These are phyloP conservation scores for Saccharomycopsis phalli DNA, from an alignment of 1,139 yeast genomes.

Conservation along the genomic window DNA sequence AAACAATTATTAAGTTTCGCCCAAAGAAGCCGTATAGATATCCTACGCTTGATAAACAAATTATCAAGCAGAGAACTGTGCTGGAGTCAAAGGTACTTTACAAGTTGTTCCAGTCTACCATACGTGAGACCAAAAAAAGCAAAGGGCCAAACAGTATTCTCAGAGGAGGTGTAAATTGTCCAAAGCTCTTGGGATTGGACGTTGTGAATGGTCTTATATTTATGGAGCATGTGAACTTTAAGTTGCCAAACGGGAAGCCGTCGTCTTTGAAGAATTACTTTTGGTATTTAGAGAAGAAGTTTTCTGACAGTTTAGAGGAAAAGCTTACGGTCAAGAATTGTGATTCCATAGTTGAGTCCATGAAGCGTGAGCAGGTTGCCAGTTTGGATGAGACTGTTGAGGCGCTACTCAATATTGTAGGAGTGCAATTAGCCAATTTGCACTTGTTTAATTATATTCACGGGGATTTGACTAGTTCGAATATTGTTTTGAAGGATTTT, in stretches of 20 bases:
- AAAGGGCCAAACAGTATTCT: conserved; percentile 10
- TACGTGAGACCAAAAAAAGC: conserved; percentile 9
- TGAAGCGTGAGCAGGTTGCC: conserved; percentile 14
- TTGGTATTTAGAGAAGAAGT: conserved; percentile 47
- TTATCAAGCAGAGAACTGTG: conserved; percentile 73
- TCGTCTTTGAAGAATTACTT: conserved; percentile 60
- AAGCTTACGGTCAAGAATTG: conserved; percentile 6
- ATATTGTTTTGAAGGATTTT: conserved; percentile 47
- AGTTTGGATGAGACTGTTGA: conserved; percentile 32
- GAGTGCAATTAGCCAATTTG: conserved; percentile 58
- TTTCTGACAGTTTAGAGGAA: conserved; percentile 23
- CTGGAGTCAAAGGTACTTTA: conserved; percentile 77
- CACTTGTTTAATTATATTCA: conserved; percentile 79
- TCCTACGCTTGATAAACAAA: conserved; percentile 63
- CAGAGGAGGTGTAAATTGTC: conserved; percentile 53
- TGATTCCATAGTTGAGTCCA: conserved; percentile 25
- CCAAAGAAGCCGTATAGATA: conserved; percentile 89
- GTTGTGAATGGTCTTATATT: conserved; percentile 73
- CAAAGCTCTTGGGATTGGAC: conserved; percentile 64
- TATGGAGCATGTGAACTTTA: conserved; percentile 71
- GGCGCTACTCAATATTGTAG: conserved; percentile 44
- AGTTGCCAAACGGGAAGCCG: conserved; percentile 37
- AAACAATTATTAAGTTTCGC: conserved; percentile 69
- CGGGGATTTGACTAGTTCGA: conserved; percentile 92
- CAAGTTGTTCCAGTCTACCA: conserved; percentile 35